Evolutionary conservation across 305 asterid species (phyloP).

Genomic region (Fraxinus sp.): DNA sequence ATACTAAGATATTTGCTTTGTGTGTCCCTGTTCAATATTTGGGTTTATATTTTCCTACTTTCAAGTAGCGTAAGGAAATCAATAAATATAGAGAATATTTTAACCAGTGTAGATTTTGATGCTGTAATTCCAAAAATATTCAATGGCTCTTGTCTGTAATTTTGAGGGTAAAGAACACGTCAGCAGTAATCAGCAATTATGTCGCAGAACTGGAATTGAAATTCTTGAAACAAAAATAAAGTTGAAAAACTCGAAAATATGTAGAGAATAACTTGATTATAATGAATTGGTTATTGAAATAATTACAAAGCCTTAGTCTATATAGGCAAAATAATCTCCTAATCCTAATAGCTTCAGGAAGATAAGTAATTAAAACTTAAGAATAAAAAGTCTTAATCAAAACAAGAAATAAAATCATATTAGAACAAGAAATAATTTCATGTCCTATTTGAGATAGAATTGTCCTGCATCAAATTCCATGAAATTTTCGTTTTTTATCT

Average conservation of each 20-base stretch:
- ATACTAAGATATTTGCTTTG: background rate
- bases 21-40: background rate
- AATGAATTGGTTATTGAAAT: background rate
- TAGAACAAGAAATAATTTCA: background rate
- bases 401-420: background rate
- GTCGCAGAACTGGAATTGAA: background rate
- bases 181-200: background rate
- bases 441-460: background rate
- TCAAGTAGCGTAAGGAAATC: constrained; percentile 7
- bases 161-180: background rate
- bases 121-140: background rate
- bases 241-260: background rate
- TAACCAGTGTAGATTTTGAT: background rate
- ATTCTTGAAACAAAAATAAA: background rate
- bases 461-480: background rate
- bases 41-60: background rate
- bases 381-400: background rate
- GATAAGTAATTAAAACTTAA: background rate
- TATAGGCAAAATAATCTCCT: background rate
- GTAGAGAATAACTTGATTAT: background rate
- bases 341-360: background rate
- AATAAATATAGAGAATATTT: background rate
- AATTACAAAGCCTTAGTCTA: background rate
- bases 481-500: background rate
- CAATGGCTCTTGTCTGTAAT: background rate